Conservation (phyloP, 108 stramenopile genomes). For the Cyclotella atomus region DNA sequence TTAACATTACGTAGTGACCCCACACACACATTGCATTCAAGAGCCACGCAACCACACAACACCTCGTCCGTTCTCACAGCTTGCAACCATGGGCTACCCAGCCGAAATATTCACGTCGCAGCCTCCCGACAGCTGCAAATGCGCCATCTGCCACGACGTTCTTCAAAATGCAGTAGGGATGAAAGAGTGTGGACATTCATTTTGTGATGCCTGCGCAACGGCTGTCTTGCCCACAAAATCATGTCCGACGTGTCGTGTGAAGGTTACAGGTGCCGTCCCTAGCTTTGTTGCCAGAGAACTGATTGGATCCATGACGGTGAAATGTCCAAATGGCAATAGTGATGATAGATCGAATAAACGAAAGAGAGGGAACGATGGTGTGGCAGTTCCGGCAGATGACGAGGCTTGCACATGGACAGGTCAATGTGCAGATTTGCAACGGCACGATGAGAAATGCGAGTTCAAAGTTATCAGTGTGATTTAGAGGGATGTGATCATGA, state of each 20-base stretch:
- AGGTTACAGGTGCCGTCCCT: not conserved
- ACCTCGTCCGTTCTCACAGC: too few relatives aligned
- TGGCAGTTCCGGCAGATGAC: not conserved
- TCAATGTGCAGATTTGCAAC: not conserved
- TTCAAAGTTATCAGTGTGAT: not conserved
- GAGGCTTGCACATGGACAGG: not conserved
- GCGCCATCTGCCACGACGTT: constrained; percentile 8
- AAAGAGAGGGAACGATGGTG: not conserved
- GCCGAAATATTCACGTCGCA: not conserved
- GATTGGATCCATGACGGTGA: constrained; percentile 1
- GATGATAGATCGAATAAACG: not conserved
- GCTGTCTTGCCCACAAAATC: not conserved
- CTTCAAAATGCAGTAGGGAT: not conserved
- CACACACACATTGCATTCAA: too few relatives aligned
- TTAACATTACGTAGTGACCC: too few relatives aligned
- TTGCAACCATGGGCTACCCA: not conserved
- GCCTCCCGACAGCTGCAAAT: constrained; percentile 1
- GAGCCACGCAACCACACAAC: too few relatives aligned
- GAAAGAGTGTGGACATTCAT: constrained; percentile 4
- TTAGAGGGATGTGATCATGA: not conserved
- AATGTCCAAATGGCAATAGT: not conserved
- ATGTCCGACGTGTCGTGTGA: constrained; percentile 1
- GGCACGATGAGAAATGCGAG: not conserved
- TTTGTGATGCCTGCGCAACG: not conserved
- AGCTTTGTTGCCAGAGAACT: not conserved